These are phyloP conservation scores for Russula dissimulans DNA, from an alignment of 768 basidiomycete species.

Conservation along the genomic window DNA sequence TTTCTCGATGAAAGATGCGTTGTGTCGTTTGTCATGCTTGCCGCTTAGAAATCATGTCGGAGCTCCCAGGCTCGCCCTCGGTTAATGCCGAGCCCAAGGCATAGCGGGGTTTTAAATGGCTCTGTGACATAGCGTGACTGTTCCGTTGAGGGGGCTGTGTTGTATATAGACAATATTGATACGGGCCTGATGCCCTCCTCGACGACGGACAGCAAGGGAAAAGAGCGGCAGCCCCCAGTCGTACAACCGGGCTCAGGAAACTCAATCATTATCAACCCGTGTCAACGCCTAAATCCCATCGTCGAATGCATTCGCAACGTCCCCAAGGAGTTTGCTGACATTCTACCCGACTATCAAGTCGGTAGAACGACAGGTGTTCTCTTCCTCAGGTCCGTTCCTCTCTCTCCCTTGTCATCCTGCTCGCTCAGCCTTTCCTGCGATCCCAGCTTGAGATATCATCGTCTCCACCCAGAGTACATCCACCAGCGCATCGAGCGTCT, in stretches of 20 bases:
- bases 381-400: slow-evolving; percentile 63
- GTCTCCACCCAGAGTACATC: slow-evolving; percentile 96
- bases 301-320: slow-evolving; percentile 81
- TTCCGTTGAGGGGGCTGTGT: too few relatives aligned
- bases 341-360: slow-evolving; percentile 90
- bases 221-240: slow-evolving; percentile 25
- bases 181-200: too few relatives aligned
- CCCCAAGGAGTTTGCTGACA: slow-evolving; percentile 90
- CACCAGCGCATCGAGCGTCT: slow-evolving; percentile 85
- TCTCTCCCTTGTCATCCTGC: not conserved
- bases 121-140: too few relatives aligned
- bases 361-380: slow-evolving; percentile 88
- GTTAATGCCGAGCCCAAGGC: too few relatives aligned
- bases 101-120: too few relatives aligned
- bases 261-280: slow-evolving; percentile 28
- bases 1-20: too few relatives aligned
- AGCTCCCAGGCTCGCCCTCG: too few relatives aligned
- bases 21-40: too few relatives aligned
- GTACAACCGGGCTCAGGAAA: slow-evolving; percentile 28
- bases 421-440: not conserved
- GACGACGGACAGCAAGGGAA: not conserved
- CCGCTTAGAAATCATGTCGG: too few relatives aligned
- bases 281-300: slow-evolving; percentile 76
- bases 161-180: too few relatives aligned
- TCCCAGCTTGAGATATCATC: slow-evolving; percentile 80